Base-by-base conservation (phyloP, 1,284 basidiomycete species). In the Tilletia horrida region DNA sequence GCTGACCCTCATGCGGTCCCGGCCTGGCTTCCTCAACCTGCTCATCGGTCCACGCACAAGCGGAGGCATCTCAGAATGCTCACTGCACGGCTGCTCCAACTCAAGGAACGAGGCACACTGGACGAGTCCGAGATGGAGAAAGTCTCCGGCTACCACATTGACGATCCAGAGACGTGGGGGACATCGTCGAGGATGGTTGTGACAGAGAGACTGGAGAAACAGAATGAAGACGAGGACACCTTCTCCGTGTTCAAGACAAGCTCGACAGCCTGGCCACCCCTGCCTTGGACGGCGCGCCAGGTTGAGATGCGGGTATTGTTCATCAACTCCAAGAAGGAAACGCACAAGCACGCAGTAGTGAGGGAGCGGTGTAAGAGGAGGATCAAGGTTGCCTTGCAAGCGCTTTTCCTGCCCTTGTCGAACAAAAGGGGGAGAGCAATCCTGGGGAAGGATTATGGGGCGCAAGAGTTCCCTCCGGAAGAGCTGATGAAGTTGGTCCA, bases 281-380 rank as follows among this genome's bases (percentile, higher is more conserved):
- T 59, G 27, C 55, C 55, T 3, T 31, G 27, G 27, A 25, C 55
- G 27, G 25, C 9, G 55, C 55, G 27, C 55, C 16, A 59, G n/a
- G 3, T 35, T 14, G 29, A 59, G n/a, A 25, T 59, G 29, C 35
- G 55, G 14, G 35, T 29, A 3, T 2, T 59, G 6, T 59, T 59
- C 55, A 59, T 59, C 55, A 59, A 59, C 55, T 29, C 55, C 3
- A 76, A 76, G 69, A 73, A 73, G 50, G 69, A 70, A 25, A 71
- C 75, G 52, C 75, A 78, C 67, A 76, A 76, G 64, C 69, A 66
- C 4, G 76, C 76, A 16, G 74, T 76, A 4, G 68, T 78, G 52
- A 73, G 76, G 27, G 63, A 72, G 35, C 70, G 71, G 13, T 70
- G 68, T 9, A 59, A 73, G 1, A 73, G 73, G 2, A 65, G 71